phyloP scores from a whole-genome alignment of 176 grass and related monocot species.

The Otatea glauca region DNA sequence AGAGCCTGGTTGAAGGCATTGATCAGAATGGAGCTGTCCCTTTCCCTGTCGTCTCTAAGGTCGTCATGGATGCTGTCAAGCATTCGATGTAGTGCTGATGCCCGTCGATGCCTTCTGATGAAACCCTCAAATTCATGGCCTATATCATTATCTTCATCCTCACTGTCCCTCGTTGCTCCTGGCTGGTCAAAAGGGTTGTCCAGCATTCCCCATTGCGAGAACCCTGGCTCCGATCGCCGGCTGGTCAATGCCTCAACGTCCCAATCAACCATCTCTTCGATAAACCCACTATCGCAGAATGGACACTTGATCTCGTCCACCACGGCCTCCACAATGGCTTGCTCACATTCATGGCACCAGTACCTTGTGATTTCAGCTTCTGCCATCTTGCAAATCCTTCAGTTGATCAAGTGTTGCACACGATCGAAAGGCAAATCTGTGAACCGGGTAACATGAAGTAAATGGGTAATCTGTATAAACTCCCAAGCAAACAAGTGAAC shows the following conservation, averaged over 20 bases:
- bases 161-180: slow-evolving; percentile 44
- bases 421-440: slow-evolving; percentile 29
- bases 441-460: slow-evolving; percentile 6
- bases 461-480: slow-evolving; percentile 16
- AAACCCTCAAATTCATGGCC: slow-evolving; percentile 86
- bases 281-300: slow-evolving; percentile 67
- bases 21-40: slow-evolving; percentile 65
- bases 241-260: slow-evolving; percentile 55
- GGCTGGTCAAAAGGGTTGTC: slow-evolving; percentile 46
- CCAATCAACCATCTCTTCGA: slow-evolving; percentile 70
- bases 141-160: slow-evolving; percentile 74
- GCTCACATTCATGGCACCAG: slow-evolving; percentile 83
- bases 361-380: slow-evolving; percentile 59
- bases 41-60: slow-evolving; percentile 59
- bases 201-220: slow-evolving; percentile 63
- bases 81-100: slow-evolving; percentile 63
- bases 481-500: slow-evolving; percentile 14
- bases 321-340: slow-evolving; percentile 55
- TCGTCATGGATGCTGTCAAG: slow-evolving; percentile 85
- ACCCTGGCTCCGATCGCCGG: slow-evolving; percentile 40
- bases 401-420: slow-evolving; percentile 24
- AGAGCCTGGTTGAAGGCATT: slow-evolving; percentile 90
- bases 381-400: slow-evolving; percentile 57
- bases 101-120: slow-evolving; percentile 66
- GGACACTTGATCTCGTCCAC: slow-evolving; percentile 73